Base-by-base conservation (phyloP, 2,329 filamentous ascomycete genomes). In the Zymoseptoria pseudotritici region DNA sequence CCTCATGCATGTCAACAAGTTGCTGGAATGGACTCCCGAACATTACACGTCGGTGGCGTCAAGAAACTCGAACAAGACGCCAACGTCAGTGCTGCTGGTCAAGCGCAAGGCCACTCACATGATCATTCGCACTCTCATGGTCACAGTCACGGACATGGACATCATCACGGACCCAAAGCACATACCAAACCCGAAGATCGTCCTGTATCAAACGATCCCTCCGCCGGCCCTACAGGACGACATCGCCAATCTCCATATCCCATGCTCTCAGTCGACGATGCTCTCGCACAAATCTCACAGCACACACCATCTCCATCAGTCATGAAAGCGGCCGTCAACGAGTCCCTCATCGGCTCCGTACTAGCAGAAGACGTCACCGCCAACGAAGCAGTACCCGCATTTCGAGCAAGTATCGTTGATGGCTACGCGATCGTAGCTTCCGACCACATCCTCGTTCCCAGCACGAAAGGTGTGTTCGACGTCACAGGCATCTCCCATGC, bases 1-100 rank as follows among this genome's bases (percentile, higher is more conserved):
- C 92, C 93, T 0, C 94, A 99, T 75, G 94, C 94, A n/a, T 99
- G 94, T 67, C 78, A 89, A 7, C 93, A 97, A 77, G 89, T 90
- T 26, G 85, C 89, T 0, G 94, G 93, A 0, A 86, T 84, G 13
- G 85, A 96, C 70, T 97, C 94, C 0, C 83, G 94, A 66, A 74
- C 78, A 0, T 76, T 97, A 4, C 94, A 99, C 73, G 80, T 81
- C 0, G 91, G 91, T 1, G 93, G 94, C 0, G 80, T 93, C 0
- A 86, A 89, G 77, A 91, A 89, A 70, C 82, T 97, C 0, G 94
- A 97, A 73, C 79, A 84, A 11, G 91, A 97, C 4, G 91, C 91
- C 13, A 90, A 90, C 0, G 24, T 64, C 4, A 63, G 54, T 29
- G 62, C 71, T 2, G 60, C 63, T 26, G 17, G 56, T 64, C 20